A percentile compares a stretch with the other conserved stretches of the same genome.
phyloP scores from a whole-genome alignment of 495 filamentous ascomycete species.

The Penicillium verhagenii region DNA sequence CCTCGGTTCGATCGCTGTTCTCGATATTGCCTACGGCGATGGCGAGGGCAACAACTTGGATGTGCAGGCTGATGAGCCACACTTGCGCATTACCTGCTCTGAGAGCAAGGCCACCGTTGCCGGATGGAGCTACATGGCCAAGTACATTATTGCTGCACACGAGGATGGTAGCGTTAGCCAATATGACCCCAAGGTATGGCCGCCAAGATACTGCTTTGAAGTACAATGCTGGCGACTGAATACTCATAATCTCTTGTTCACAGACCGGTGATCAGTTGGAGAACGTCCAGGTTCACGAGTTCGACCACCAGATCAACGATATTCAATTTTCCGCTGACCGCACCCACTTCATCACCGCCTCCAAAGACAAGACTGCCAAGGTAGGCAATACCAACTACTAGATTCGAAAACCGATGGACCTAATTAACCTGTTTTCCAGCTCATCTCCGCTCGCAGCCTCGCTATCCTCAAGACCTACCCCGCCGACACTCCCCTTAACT shows the following conservation, averaged over 20 bases:
- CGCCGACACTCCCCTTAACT: constrained; percentile 95
- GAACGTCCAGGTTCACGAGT: constrained; percentile 78
- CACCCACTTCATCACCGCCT: constrained; percentile 96
- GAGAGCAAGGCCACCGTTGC: constrained; percentile 97
- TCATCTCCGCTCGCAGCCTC: constrained; percentile 79
- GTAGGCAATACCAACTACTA: constrained; percentile 40
- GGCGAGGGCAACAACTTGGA: constrained; percentile 51
- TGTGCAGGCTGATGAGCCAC: constrained; percentile 77
- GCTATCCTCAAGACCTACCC: constrained; percentile 88
- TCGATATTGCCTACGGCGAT: constrained; percentile 78
- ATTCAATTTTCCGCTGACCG: constrained; percentile 92
- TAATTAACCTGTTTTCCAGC: constrained; percentile 43
- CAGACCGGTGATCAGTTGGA: constrained; percentile 78
- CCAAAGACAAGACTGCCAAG: constrained; percentile 96
- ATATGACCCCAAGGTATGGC: constrained; percentile 86
- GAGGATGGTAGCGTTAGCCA: constrained; percentile 93
- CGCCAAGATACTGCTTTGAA: neutral
- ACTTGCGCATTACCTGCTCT: constrained; percentile 80
- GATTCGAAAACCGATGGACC: neutral
- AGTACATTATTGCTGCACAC: constrained; percentile 96
- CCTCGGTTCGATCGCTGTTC: constrained; percentile 86
- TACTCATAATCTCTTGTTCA: constrained; percentile 17
- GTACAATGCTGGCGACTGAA: neutral
- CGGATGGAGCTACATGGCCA: constrained; percentile 86
- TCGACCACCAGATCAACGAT: constrained; percentile 81